Evolutionary conservation across 1,139 yeast genomes (phyloP).

Genomic region (Scheffersomyces illinoinensis): DNA sequence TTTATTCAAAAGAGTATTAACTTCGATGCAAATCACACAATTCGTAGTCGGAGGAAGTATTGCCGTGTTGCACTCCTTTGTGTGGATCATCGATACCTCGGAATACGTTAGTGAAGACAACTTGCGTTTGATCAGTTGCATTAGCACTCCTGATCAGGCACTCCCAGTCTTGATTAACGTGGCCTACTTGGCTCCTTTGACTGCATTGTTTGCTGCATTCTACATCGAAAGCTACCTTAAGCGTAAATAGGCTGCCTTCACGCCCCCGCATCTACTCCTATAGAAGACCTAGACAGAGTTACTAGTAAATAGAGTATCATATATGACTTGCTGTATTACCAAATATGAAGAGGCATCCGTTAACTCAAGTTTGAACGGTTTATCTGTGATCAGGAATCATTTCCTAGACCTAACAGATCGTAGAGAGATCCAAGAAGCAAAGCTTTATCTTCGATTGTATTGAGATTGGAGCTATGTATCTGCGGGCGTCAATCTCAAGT

Average conservation of each 20-base stretch:
- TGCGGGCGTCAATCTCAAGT: too few relatives aligned
- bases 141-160: conserved; percentile 61
- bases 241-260: conserved; percentile 6
- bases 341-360: too few relatives aligned
- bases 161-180: conserved; percentile 66
- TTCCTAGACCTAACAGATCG: too few relatives aligned
- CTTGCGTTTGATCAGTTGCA: conserved; percentile 51
- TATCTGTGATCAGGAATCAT: too few relatives aligned
- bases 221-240: conserved; percentile 64
- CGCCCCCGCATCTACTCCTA: not conserved
- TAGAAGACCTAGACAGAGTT: not conserved
- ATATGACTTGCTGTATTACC: too few relatives aligned
- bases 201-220: conserved; percentile 68
- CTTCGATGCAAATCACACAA: conserved; percentile 71
- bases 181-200: conserved; percentile 66
- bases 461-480: too few relatives aligned
- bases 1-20: conserved; percentile 57
- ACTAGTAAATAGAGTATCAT: too few relatives aligned
- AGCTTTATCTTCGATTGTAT: too few relatives aligned
- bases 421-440: too few relatives aligned
- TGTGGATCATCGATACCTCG: conserved; percentile 56
- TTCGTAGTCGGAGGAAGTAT: conserved; percentile 71
- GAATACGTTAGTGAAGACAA: conserved; percentile 16
- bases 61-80: conserved; percentile 63
- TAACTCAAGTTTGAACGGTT: too few relatives aligned